phyloP scores from a whole-genome alignment of 1,284 basidiomycete genomes.

The Puccinia horiana region DNA sequence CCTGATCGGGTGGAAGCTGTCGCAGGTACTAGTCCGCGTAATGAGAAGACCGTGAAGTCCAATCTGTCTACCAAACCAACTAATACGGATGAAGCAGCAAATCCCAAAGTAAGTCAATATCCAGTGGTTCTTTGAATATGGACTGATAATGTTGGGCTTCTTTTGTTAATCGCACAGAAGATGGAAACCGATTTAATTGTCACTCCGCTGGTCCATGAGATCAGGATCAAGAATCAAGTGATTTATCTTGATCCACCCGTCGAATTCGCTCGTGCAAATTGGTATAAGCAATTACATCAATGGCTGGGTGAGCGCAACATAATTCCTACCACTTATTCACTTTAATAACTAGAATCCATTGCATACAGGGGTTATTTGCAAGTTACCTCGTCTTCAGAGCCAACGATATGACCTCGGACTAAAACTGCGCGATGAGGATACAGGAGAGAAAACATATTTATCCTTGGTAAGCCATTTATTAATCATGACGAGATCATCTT shows the following conservation, averaged over 20 bases:
- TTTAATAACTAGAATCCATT: neutral
- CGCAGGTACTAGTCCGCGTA: neutral
- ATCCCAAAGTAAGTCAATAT: constrained; percentile 24
- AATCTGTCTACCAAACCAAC: constrained; percentile 22
- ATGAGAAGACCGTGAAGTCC: constrained; percentile 31
- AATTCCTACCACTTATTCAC: neutral
- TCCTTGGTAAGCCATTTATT: constrained; percentile 65
- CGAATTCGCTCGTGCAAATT: constrained; percentile 85
- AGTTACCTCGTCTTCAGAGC: constrained; percentile 81
- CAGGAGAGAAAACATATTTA: constrained; percentile 64
- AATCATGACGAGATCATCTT: neutral
- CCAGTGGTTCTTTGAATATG: neutral
- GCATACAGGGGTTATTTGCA: constrained; percentile 75
- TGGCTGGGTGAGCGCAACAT: constrained; percentile 69
- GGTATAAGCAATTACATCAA: constrained; percentile 87
- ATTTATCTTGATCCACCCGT: constrained; percentile 95
- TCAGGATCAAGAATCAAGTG: constrained; percentile 96
- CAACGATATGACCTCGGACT: constrained; percentile 93
- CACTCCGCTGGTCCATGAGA: constrained; percentile 85
- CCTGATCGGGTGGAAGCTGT: constrained; percentile 15
- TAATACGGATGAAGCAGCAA: constrained; percentile 61
- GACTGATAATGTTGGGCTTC: neutral
- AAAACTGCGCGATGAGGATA: constrained; percentile 60
- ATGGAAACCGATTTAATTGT: constrained; percentile 71
- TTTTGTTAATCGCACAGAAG: constrained; percentile 51